Evolutionary conservation across 2,329 filamentous ascomycete genomes (phyloP), one percentile per base, ranked within the genome.

Genomic region (Xylariaceae sp.): DNA sequence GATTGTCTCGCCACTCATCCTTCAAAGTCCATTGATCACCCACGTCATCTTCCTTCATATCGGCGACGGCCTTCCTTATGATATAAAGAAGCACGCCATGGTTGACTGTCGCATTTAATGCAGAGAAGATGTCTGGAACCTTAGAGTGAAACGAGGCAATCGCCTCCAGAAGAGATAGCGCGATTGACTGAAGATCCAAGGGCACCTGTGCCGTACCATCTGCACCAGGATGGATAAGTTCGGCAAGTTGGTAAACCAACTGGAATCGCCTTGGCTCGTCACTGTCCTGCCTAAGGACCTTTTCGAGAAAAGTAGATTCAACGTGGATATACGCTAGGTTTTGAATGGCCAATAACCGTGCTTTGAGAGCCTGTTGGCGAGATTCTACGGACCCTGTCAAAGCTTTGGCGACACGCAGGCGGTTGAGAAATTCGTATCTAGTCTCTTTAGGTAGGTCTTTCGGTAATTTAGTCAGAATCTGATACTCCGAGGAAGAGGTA

Each of bases 31-130:
- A 79, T 60, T 84, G 79, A 27, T 80, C 77, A 40, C 83, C 82
- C 48, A 75, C 68, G 47, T 76, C 74, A 56, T 84, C 78, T 19
- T 75, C 75, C 54, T 80, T 84, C 74, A 99, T 86, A 60, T 91
- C 88, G 19, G 87, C 86, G 54, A 97, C 88, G 7, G 91, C 89
- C 71, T 95, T 96, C 53, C 92, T 84, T 48, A 96, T 87, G 62
- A 96, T 82, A 66, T 96, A 97, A 62, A 97, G 87, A 44, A 99
- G 79, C 32, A 97, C 87, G 11, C 94, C 95, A 65, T 99, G 95
- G 65, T 95, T 97, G 39, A 97, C 92, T 63, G 92, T 96, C 51
- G 95, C 89, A 65, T 91, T 95, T 42, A 99, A 76, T n/a, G 94
- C 91, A 42, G 89, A 85, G 60, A 91, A 85, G 29, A 99, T 87